Evolutionary conservation across 129 eudicot species (phyloP), one percentile per base, ranked within the genome.

Genomic region (Tagetes patula): DNA sequence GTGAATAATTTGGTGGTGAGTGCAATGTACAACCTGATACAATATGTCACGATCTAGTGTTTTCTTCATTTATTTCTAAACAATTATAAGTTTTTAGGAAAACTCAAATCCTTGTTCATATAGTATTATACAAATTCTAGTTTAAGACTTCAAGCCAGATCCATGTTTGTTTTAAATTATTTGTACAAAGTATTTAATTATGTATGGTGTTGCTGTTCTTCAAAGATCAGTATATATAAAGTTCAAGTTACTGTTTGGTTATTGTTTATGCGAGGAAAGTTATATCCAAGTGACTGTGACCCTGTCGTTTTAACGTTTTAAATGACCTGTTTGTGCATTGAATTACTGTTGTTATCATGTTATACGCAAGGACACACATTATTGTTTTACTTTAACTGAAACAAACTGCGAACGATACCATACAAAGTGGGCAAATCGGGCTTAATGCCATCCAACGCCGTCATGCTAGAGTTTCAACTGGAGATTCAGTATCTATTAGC

Each of bases 361-460:
- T 79, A 33, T 56, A 20, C n/a, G 5, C 31, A 34, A 49, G 32
- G 33, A 45, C 31, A 4, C 42, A 32, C 11, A 64, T 69, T 30
- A 62, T 65, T 66, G 73, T 71, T 76, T 42, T 76, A 5, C 91
- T 93, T 93, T 93, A 86, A 93, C 91, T 64, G 10, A 54, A 40
- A 67, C 45, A 71, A 73, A 93, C 98, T 83, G 82, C 85, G 6
- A 81, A 91, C 65, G 89, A 90, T 3, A 70, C 70, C 73, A 76
- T 95, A 54, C 79, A 80, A 36, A 83, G 70, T 58, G 96, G 99
- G 65, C 82, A 84, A 42, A 77, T 95, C 65, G 99, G 70, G 69
- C 96, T 95, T 65, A 95, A 95, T 82, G 89, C 91, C 32, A 85
- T 91, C 62, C 99, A 95, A 65, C 79, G 99, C 14, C 96, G 96